Evolutionary conservation across 768 basidiomycete species (phyloP).

Genomic region (Russula ochroleuca): DNA sequence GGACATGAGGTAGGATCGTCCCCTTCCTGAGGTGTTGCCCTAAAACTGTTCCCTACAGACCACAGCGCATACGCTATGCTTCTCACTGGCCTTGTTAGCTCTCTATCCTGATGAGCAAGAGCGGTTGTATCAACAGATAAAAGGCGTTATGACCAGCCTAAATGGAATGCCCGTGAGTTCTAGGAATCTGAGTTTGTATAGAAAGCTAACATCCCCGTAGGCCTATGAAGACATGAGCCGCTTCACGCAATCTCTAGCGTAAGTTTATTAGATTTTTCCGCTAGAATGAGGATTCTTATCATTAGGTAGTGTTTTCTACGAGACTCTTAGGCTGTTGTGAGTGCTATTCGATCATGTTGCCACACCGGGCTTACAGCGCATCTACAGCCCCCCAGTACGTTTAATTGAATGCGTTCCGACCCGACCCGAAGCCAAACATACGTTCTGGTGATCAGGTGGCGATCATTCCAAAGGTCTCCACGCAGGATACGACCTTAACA

Average conservation of each 20-base stretch:
- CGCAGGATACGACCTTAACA: conserved; percentile 44
- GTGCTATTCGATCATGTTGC: background rate
- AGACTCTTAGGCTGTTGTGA: no score
- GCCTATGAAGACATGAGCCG: conserved; percentile 29
- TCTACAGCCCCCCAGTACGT: conserved; percentile 16
- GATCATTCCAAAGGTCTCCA: conserved; percentile 42
- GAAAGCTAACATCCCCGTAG: conserved; percentile 6
- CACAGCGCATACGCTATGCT: conserved; percentile 38
- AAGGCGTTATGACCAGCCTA: conserved; percentile 31
- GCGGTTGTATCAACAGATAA: conserved; percentile 38
- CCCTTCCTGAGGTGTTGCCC: no score
- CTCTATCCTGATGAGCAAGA: conserved; percentile 42
- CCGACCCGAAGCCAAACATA: background rate
- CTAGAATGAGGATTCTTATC: no score
- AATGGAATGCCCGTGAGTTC: conserved; percentile 12
- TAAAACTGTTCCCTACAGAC: conserved; percentile 30
- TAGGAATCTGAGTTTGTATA: background rate
- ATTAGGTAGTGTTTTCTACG: no score
- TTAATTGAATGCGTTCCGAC: background rate
- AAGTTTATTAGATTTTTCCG: background rate
- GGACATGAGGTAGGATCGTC: conserved; percentile 32
- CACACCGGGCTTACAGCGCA: background rate
- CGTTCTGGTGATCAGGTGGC: conserved; percentile 38
- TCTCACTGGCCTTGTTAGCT: conserved; percentile 41
- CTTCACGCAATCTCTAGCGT: conserved; percentile 28